These are phyloP conservation scores for Colletotrichum magnum DNA, from an alignment of 2,329 filamentous ascomycete genomes.

Conservation along the genomic window DNA sequence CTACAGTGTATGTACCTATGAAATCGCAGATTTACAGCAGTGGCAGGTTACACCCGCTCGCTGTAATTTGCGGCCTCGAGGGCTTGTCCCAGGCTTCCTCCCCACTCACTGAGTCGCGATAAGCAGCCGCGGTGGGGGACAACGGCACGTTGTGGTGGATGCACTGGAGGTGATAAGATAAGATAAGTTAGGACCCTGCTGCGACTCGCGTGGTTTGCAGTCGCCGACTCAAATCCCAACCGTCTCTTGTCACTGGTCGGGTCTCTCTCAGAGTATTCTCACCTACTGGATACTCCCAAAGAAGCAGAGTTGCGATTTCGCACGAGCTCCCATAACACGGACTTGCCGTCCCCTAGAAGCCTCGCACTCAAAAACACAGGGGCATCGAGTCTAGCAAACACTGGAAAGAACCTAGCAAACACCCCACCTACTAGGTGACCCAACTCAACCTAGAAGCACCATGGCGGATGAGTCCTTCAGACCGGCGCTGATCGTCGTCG, in stretches of 20 bases:
- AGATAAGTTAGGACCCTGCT: neutral
- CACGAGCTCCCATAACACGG: no score
- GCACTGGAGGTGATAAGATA: neutral
- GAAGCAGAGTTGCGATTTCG: no score
- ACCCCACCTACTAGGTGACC: neutral
- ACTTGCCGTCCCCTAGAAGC: neutral
- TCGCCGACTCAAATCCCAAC: neutral
- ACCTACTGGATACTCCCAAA: no score
- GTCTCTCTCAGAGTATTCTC: no score
- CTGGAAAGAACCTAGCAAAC: neutral
- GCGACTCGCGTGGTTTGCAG: neutral
- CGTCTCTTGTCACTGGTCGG: no score
- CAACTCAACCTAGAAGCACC: neutral
- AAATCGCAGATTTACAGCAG: neutral
- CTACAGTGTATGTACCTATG: neutral
- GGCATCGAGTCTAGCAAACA: neutral
- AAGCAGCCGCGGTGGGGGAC: no score
- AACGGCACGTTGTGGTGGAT: no score
- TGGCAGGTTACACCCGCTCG: neutral
- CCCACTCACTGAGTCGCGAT: no score
- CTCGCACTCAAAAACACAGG: constrained; percentile 5
- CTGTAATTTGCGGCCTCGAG: neutral
- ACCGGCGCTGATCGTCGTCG: constrained; percentile 79
- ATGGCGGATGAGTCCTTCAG: constrained; percentile 53
- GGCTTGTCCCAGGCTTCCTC: no score